These are phyloP conservation scores for Vitis rotundifolia DNA, from an alignment of 164 flowering plant species.

Conservation along the genomic window DNA sequence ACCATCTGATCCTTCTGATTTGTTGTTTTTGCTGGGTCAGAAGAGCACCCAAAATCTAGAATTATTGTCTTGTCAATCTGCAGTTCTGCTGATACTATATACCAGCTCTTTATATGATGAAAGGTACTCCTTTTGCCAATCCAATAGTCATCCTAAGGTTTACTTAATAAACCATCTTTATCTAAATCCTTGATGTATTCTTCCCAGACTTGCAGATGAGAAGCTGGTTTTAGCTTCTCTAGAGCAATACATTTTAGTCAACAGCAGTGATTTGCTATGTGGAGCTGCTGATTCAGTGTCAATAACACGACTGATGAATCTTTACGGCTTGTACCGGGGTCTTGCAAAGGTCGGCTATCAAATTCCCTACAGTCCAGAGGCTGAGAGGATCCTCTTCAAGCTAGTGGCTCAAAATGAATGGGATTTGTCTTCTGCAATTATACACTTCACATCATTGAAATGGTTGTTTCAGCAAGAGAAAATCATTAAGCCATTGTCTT, in stretches of 20 bases:
- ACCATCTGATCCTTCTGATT: slow-evolving; percentile 87
- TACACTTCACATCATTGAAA: slow-evolving; percentile 58
- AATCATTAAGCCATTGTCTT: slow-evolving; percentile 48
- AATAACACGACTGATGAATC: slow-evolving; percentile 47
- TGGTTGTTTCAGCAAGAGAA: slow-evolving; percentile 94
- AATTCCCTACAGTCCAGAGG: slow-evolving; percentile 71
- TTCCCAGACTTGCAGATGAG: slow-evolving; percentile 82
- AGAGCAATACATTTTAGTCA: slow-evolving; percentile 83
- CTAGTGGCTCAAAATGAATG: slow-evolving; percentile 57
- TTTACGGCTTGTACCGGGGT: slow-evolving; percentile 72
- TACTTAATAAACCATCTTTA: neutral
- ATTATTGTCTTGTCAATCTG: slow-evolving; percentile 69
- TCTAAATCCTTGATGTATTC: slow-evolving; percentile 5
- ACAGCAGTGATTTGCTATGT: slow-evolving; percentile 34
- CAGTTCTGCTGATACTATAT: slow-evolving; percentile 62
- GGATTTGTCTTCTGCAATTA: slow-evolving; percentile 55
- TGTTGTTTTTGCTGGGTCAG: slow-evolving; percentile 82
- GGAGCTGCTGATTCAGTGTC: slow-evolving; percentile 31
- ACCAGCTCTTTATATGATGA: slow-evolving; percentile 69
- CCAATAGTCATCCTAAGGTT: neutral
- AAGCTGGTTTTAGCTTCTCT: slow-evolving; percentile 73
- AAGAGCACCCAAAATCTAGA: slow-evolving; percentile 49
- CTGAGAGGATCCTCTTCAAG: slow-evolving; percentile 73
- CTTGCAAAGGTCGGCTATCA: slow-evolving; percentile 47
- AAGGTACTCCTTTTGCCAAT: slow-evolving; percentile 46